Evolutionary conservation across 176 grass and related monocot species (phyloP), one percentile per base, ranked within the genome.

Genomic region (Lolium multiflorum): DNA sequence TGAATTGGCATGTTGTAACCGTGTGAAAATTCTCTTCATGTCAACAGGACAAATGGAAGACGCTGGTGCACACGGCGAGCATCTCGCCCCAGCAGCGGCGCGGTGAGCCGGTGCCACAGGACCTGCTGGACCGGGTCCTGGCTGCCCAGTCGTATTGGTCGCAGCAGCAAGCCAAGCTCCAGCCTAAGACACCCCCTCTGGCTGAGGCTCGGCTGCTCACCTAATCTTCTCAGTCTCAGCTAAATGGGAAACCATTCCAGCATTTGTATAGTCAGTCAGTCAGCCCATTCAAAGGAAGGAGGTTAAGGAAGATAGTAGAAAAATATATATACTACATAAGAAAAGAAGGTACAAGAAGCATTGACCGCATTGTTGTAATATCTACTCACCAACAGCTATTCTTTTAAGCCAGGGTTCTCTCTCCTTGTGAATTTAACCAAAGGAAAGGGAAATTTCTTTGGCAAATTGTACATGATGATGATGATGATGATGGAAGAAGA

Each of bases 31-130:
- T 88, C 26, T 90, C 67, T 31, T 87, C 46, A 16, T 90, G 43
- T 58, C 51, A 91, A 94, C 89, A 98, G 97, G 97, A 98, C 89
- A 98, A 98, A 50, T 98, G 97, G 97, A 98, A 98, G 90, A 98
- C 97, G 61, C 77, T 98, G 76, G 97, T 98, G 43, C 97, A 98
- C 88, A 98, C 97, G 47, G 97, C 97, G 39, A 96, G 92, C 84
- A 98, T 98, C 76, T 93, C 97, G 74, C 94, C 97, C 2, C 97
- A 98, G 83, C 97, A 96, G 47, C 89, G 97, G 87, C 89, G 97
- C 39, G 97, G 97, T 13, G 94, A 96, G 89, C 97, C 97, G 0
- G 97, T 98, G 60, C 97, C 97, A 28, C 97, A 98, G 75, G 94
- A 94, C 25, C 89, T 98, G 77, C 92, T 98, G 35, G 97, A 98